Conservation (phyloP, 2,329 filamentous ascomycete species). For the Exophiala dermatitidis region DNA sequence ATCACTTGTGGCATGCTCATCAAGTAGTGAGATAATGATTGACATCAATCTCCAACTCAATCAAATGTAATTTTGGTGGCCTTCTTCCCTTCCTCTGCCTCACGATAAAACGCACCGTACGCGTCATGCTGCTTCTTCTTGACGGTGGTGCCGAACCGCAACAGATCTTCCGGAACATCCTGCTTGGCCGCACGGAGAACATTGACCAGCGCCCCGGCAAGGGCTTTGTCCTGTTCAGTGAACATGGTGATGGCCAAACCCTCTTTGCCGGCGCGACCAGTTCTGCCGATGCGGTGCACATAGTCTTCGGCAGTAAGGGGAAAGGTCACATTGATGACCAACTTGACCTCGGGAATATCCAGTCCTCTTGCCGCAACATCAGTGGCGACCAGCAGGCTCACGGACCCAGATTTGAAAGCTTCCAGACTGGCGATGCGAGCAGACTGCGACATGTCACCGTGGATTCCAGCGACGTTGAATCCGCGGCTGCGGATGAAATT, state of each 20-base stretch:
- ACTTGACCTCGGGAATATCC: conserved; percentile 90
- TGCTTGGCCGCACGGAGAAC: conserved; percentile 91
- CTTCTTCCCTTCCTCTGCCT: conserved; percentile 73
- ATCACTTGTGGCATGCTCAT: too few species aligned
- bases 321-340: conserved; percentile 93
- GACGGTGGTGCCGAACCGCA: conserved; percentile 95
- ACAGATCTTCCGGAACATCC: conserved; percentile 75
- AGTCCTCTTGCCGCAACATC: conserved; percentile 91
- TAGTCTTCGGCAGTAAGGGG: conserved; percentile 95
- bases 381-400: conserved; percentile 82
- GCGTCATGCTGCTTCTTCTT: conserved; percentile 98
- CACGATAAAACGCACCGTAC: conserved; percentile 93
- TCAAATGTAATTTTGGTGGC: conserved; percentile 92
- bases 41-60: conserved; percentile 30
- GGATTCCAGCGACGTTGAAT: conserved; percentile 80
- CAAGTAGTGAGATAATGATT: too few species aligned
- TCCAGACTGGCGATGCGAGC: conserved; percentile 81
- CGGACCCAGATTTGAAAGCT: conserved; percentile 79
- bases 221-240: conserved; percentile 86
- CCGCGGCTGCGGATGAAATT: conserved; percentile 69
- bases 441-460: conserved; percentile 84
- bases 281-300: conserved; percentile 92
- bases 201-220: conserved; percentile 87
- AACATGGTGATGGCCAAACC: conserved; percentile 90
- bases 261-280: conserved; percentile 82